phyloP scores from a whole-genome alignment of 2,329 filamentous ascomycete genomes.

The Diaporthe helianthi region DNA sequence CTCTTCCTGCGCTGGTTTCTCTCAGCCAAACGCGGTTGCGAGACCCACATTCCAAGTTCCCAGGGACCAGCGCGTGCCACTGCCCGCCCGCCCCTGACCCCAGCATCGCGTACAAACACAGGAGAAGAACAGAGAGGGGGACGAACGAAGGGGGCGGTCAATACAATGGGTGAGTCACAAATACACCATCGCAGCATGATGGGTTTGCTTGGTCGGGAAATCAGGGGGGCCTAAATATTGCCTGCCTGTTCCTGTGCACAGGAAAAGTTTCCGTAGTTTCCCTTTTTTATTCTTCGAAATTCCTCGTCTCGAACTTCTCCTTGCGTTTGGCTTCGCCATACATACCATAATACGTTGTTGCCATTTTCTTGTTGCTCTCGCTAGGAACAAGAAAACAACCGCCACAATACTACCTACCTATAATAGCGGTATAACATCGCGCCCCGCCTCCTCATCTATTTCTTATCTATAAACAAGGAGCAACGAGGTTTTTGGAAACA shows the following conservation, averaged over 20 bases:
- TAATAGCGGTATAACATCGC: neutral
- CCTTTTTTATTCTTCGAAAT: neutral
- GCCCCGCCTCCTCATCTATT: constrained; percentile 13
- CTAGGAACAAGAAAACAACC: neutral
- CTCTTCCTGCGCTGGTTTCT: neutral
- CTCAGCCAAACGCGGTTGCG: neutral
- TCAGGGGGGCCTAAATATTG: constrained; percentile 4
- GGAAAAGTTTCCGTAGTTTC: neutral
- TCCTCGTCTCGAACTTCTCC: constrained; percentile 21
- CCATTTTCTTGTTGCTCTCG: neutral
- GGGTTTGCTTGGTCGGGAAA: neutral
- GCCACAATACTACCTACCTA: neutral
- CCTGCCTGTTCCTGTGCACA: neutral
- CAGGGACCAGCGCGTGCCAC: neutral
- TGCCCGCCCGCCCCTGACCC: constrained; percentile 22
- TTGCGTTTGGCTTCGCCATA: neutral
- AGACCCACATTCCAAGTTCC: neutral
- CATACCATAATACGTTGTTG: neutral
- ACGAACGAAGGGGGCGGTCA: constrained; percentile 2
- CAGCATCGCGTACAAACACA: constrained; percentile 1
- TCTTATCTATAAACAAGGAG: neutral
- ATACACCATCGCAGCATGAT: constrained; percentile 20
- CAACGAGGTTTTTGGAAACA: neutral
- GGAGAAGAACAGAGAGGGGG: neutral
- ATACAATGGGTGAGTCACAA: constrained; percentile 21